Base-by-base conservation (phyloP, 2,329 filamentous ascomycete genomes). In the Dactylella cylindrospora region DNA sequence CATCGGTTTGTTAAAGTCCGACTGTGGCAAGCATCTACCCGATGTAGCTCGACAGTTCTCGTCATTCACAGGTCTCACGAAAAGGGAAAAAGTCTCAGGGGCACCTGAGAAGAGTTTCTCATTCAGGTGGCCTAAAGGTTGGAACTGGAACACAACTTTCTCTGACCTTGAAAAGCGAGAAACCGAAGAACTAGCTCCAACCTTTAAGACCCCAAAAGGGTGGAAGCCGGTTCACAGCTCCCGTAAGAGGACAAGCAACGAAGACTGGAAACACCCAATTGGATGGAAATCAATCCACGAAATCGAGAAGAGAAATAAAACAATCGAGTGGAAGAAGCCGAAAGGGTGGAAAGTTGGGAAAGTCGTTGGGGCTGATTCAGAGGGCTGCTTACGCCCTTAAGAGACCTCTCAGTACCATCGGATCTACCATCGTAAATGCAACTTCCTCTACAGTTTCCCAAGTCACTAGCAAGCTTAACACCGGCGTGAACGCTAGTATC, bases 401-500 rank as follows among this genome's bases (percentile, higher is more conserved):
- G n/a, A n/a, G n/a, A n/a, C n/a, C n/a, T n/a, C n/a, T n/a, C 12
- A 28, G 28, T 20, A 17, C 31, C 15, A 9, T 43, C 13, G 43
- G 17, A 1, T 20, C 45, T 5, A 38, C 20, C 9, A 25, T 36
- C 7, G 32, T 36, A 6, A 15, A 15, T 8, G 23, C 7, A 10
- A 40, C 33, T n/a, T 32, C 13, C 10, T 41, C 39, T 25, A 41
- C 32, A 2, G 23, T 17, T 38, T 19, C 32, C 23, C 31, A 13
- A 4, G 20, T 41, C 20, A 20, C 23, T 5, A 20, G 36, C 31
- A 26, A 39, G 2, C 32, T 52, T 29, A 47, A n/a, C 23, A 35
- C 33, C 9, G 39, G 33, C 12, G 47, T 46, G 12, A 46, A 60
- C 20, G 46, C 46, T 3, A 60, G 54, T 13, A 52, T 60, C 15